Evolutionary conservation across 2,329 filamentous ascomycete species (phyloP), one percentile per base, ranked within the genome.

Genomic region (Sclerotiophoma versabilis): DNA sequence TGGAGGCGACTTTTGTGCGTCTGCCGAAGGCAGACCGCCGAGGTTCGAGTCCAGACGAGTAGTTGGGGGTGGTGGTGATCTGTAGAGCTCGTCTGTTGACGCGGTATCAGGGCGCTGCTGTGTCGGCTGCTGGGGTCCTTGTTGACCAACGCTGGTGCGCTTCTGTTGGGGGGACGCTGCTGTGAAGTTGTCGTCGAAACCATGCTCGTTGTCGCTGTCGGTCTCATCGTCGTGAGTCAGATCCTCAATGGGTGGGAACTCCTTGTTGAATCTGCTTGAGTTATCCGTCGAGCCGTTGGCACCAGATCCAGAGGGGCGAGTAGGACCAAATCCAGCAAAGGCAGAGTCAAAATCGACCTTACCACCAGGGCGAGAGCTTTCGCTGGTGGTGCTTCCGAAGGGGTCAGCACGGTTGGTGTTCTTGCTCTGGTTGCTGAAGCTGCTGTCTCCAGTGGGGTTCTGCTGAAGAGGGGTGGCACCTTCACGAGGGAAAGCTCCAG

Each of bases 231-330:
- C 89, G 25, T 86, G 83, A 58, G 90, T 89, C 53, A 97, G 78
- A 71, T 93, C 91, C n/a, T 89, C 87, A 56, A 98, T 96, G 0
- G 93, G 95, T 26, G 95, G 95, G 70, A 98, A 98, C 71, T 98
- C 95, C 19, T 86, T 83, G 68, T 87, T 83, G 65, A 91, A 89
- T 34, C 74, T 77, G 49, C 76, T 79, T 2, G 83, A 69, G 55
- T 63, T 64, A 26, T 72, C 62, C 26, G 59, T 42, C 29, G 68
- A 58, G 6, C 72, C 68, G 59, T 71, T 71, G 5, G 65, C 51
- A 23, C 62, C 69, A 29, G 72, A 68, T 32, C 78, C 79, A 57
- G 80, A 80, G 43, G 83, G 84, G 57, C 81, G 82, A 41, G 80
- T 77, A 41, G 74, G 61, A 33, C 80, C 81, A 65, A 95, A 93